phyloP scores from a whole-genome alignment of 768 basidiomycete species.

The Podaxis sp. region DNA sequence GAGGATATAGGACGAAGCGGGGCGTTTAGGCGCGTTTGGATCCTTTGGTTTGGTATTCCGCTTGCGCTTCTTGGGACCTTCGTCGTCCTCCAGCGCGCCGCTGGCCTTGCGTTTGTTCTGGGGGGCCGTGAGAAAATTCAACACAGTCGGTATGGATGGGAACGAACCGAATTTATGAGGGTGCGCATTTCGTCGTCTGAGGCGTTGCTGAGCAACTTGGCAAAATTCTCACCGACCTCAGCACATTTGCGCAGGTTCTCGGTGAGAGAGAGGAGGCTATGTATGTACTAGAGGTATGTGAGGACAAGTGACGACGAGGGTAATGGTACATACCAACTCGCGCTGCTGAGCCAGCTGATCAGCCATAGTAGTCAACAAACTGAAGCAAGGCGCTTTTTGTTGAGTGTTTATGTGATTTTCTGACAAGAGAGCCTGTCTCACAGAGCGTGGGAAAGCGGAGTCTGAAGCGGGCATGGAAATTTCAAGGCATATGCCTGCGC shows the following conservation, averaged over 20 bases:
- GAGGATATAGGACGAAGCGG: conserved; percentile 87
- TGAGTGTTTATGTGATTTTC: conserved; percentile 14
- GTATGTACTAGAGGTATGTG: conserved; percentile 42
- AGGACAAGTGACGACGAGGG: neutral
- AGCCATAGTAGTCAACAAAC: conserved; percentile 18
- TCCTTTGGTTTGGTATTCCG: conserved; percentile 72
- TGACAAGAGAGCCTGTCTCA: conserved; percentile 25
- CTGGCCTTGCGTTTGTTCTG: conserved; percentile 54
- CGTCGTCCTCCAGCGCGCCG: conserved; percentile 33
- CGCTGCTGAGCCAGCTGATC: conserved; percentile 28
- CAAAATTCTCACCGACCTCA: conserved; percentile 54
- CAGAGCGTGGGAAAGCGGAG: conserved; percentile 35
- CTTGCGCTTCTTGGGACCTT: conserved; percentile 48
- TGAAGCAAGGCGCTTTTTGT: neutral
- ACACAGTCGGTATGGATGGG: neutral
- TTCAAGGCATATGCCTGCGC: conserved; percentile 13
- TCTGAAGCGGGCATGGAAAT: conserved; percentile 27
- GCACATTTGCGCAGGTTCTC: conserved; percentile 62
- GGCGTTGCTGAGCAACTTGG: conserved; percentile 35
- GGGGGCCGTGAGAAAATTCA: conserved; percentile 7
- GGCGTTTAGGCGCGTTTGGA: conserved; percentile 92
- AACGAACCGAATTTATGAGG: neutral
- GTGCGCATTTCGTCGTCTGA: conserved; percentile 11
- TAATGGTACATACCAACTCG: conserved; percentile 26
- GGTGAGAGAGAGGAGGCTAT: conserved; percentile 52